Evolutionary conservation across 768 basidiomycete genomes (phyloP).

Genomic region (Saitozyma podzolica): DNA sequence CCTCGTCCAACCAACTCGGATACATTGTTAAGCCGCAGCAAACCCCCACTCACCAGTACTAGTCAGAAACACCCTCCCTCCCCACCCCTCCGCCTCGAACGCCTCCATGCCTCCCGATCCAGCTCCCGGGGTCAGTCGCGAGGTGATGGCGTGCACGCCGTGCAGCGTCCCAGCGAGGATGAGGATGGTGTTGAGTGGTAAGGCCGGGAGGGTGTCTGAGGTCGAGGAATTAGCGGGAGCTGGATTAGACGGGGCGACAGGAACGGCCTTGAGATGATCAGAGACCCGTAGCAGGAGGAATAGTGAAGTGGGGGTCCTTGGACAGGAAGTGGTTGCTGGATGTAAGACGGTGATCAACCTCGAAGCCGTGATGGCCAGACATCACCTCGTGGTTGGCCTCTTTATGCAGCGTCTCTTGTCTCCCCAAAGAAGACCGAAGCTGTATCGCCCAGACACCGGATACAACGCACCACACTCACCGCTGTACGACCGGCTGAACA

Average conservation of each 20-base stretch:
- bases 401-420: too few species aligned
- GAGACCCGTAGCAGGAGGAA: too few species aligned
- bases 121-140: constrained; percentile 73
- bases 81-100: constrained; percentile 95
- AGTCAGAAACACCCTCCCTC: constrained; percentile 86
- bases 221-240: neutral
- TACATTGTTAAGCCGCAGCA: neutral
- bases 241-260: too few species aligned
- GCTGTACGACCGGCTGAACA: constrained; percentile 89
- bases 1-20: neutral
- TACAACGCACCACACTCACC: constrained; percentile 58
- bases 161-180: constrained; percentile 95
- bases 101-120: constrained; percentile 65
- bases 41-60: constrained; percentile 67
- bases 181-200: constrained; percentile 68
- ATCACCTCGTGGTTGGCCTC: too few species aligned
- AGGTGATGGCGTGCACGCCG: constrained; percentile 98
- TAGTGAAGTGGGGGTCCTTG: too few species aligned
- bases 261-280: too few species aligned
- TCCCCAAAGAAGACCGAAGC: too few species aligned
- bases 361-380: too few species aligned
- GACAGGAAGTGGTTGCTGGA: too few species aligned
- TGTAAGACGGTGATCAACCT: too few species aligned
- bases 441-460: neutral
- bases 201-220: constrained; percentile 82